These are phyloP conservation scores for Aspergillus saccharolyticus DNA, from an alignment of 495 filamentous ascomycete genomes.

Conservation along the genomic window DNA sequence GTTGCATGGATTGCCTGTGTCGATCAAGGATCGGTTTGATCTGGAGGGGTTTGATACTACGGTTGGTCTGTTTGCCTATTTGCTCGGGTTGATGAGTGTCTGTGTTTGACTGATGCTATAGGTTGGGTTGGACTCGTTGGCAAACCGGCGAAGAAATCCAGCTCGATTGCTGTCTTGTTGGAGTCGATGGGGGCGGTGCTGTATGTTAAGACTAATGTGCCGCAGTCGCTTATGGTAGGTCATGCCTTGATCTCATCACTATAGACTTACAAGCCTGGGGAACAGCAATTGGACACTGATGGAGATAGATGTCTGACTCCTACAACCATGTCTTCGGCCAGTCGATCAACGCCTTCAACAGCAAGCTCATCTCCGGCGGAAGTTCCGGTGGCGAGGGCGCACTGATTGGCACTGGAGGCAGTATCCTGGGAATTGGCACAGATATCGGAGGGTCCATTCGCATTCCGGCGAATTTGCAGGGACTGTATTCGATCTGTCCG, in stretches of 20 bases:
- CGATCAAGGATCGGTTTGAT: conserved; percentile 61
- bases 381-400: conserved; percentile 65
- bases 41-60: conserved; percentile 53
- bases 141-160: conserved; percentile 26
- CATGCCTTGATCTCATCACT: neutral
- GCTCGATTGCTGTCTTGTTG: conserved; percentile 28
- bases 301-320: conserved; percentile 51
- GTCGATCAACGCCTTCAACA: conserved; percentile 55
- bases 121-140: conserved; percentile 36
- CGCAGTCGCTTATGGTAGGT: conserved; percentile 48
- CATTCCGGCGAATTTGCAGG: conserved; percentile 58
- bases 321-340: conserved; percentile 42
- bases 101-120: conserved; percentile 7
- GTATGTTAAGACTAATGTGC: conserved; percentile 60
- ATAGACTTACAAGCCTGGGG: neutral
- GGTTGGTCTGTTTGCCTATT: conserved; percentile 26
- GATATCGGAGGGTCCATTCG: conserved; percentile 67
- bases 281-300: neutral
- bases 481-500: conserved; percentile 61
- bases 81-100: neutral
- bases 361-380: conserved; percentile 53
- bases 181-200: conserved; percentile 46
- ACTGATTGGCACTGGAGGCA: conserved; percentile 54
- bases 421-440: conserved; percentile 60
- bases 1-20: conserved; percentile 64